Percentiles rank a stretch among this genome's conserved stretches.
These are phyloP conservation scores for Calonectria henricotiae DNA, from an alignment of 2,329 filamentous ascomycete species.

Conservation along the genomic window DNA sequence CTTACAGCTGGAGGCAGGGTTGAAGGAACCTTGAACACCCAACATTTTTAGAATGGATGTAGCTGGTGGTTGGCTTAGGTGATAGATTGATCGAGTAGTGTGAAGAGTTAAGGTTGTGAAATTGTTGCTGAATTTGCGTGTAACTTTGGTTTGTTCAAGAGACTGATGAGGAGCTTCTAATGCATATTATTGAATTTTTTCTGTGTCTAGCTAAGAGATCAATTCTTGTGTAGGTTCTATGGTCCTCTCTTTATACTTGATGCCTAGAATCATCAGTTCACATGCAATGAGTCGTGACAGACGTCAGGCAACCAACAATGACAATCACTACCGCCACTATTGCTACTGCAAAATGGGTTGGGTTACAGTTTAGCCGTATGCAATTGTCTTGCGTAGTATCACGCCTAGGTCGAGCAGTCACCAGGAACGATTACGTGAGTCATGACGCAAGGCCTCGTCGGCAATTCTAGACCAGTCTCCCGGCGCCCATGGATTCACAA, in stretches of 20 bases:
- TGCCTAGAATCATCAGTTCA: conserved; percentile 26
- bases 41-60: conserved; percentile 40
- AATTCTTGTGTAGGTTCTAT: conserved; percentile 28
- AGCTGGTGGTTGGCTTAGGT: conserved; percentile 18
- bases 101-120: neutral
- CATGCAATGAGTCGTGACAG: neutral
- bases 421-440: conserved; percentile 46
- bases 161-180: conserved; percentile 26
- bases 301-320: conserved; percentile 15
- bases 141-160: neutral
- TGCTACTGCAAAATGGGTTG: neutral
- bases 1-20: conserved; percentile 43
- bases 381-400: conserved; percentile 37
- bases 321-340: neutral
- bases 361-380: neutral
- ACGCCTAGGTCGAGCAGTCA: conserved; percentile 15
- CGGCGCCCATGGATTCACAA: conserved; percentile 32
- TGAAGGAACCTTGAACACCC: conserved; percentile 33
- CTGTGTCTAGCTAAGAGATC: conserved; percentile 36
- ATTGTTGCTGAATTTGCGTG: neutral
- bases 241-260: conserved; percentile 46
- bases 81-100: conserved; percentile 7
- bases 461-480: conserved; percentile 22
- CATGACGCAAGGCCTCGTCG: conserved; percentile 45
- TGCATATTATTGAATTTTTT: conserved; percentile 23